A percentile compares a stretch with the other conserved stretches of the same genome.
phyloP scores from a whole-genome alignment of 768 basidiomycete genomes.

The Leccinum incarnatum region DNA sequence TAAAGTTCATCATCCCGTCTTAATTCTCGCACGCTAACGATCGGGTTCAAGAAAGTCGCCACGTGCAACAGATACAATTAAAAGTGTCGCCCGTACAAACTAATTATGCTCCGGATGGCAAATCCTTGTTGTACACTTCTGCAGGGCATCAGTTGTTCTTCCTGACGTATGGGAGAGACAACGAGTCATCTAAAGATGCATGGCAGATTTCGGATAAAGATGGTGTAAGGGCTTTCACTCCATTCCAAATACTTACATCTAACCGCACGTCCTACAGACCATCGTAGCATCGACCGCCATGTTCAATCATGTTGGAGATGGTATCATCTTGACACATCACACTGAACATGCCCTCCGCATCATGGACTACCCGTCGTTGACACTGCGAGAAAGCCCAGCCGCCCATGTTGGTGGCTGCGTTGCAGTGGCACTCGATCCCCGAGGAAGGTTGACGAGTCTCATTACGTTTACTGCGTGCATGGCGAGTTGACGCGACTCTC shows the following conservation, averaged over 20 bases:
- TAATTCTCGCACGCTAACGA: slow-evolving; percentile 6
- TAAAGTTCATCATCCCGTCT: slow-evolving; percentile 33
- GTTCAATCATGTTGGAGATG: slow-evolving; percentile 76
- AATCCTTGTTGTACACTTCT: slow-evolving; percentile 62
- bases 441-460: slow-evolving; percentile 52
- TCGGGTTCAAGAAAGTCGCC: slow-evolving; percentile 57
- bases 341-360: slow-evolving; percentile 65
- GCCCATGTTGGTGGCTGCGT: slow-evolving; percentile 82
- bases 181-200: slow-evolving; percentile 48
- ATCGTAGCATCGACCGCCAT: slow-evolving; percentile 60
- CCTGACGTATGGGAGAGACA: slow-evolving; percentile 55
- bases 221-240: slow-evolving; percentile 7
- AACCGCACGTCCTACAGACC: slow-evolving; percentile 31
- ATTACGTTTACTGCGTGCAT: background rate
- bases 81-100: slow-evolving; percentile 65
- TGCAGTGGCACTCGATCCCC: slow-evolving; percentile 75
- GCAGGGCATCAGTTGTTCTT: slow-evolving; percentile 60
- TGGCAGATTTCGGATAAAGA: slow-evolving; percentile 43
- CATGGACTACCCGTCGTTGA: slow-evolving; percentile 64
- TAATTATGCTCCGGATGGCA: slow-evolving; percentile 72
- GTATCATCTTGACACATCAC: slow-evolving; percentile 62
- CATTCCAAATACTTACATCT: background rate
- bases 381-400: slow-evolving; percentile 56
- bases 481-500: slow-evolving; percentile 3
- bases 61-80: slow-evolving; percentile 55